Conservation (phyloP, 805 yeast species). For the Ogataea salicorniae region DNA sequence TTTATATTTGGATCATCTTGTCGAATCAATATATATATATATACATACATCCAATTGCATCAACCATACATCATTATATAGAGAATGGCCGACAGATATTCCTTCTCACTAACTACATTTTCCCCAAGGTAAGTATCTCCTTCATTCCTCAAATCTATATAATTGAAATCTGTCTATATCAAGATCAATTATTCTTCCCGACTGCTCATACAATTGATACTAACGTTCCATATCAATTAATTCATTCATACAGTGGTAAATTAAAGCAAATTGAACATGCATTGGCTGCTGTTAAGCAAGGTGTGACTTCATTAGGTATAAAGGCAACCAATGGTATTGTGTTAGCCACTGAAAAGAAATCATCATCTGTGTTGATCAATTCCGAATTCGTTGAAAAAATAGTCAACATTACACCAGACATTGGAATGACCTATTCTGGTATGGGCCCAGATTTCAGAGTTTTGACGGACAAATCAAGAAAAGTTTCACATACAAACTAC, state of each 20-base stretch:
- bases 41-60: too few species aligned
- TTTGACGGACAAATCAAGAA: slow-evolving; percentile 87
- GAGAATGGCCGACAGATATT: slow-evolving; percentile 93
- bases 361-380: slow-evolving; percentile 72
- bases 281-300: slow-evolving; percentile 93
- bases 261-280: slow-evolving; percentile 98
- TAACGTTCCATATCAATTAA: background rate
- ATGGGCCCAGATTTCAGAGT: slow-evolving; percentile 99
- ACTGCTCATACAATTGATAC: background rate
- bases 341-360: slow-evolving; percentile 92
- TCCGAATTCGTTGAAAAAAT: slow-evolving; percentile 73
- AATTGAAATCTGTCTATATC: too few species aligned
- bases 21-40: too few species aligned
- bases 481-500: slow-evolving; percentile 86
- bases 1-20: too few species aligned
- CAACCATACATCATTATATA: too few species aligned
- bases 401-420: slow-evolving; percentile 83
- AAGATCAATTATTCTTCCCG: slow-evolving; percentile 7
- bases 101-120: slow-evolving; percentile 94
- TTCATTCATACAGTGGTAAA: slow-evolving; percentile 65
- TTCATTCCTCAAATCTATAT: too few species aligned
- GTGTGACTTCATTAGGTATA: slow-evolving; percentile 94
- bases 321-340: slow-evolving; percentile 93
- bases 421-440: slow-evolving; percentile 95
- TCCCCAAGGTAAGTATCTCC: slow-evolving; percentile 73